Percentiles rank a stretch among this genome's conserved stretches.
Evolutionary conservation across 2,329 filamentous ascomycete species (phyloP).

Genomic region (Clonostachys chloroleuca): DNA sequence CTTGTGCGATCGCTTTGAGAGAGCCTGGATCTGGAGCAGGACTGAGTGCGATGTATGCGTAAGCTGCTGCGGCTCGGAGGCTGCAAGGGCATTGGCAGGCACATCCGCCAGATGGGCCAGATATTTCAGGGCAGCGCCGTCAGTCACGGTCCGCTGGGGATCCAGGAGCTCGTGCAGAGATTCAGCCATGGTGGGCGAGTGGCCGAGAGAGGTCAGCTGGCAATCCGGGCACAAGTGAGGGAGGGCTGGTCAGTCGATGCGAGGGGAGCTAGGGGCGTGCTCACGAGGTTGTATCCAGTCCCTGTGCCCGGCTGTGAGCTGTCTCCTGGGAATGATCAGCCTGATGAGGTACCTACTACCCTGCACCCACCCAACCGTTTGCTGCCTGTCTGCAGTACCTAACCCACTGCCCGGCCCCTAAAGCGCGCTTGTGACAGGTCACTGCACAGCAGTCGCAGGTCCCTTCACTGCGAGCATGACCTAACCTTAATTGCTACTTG

Average conservation of each 20-base stretch:
- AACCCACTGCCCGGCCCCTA: too few species aligned
- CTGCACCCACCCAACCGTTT: too few species aligned
- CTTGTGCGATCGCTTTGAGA: conserved; percentile 87
- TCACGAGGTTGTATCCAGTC: not conserved
- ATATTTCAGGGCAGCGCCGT: conserved; percentile 62
- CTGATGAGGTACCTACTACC: too few species aligned
- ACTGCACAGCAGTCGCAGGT: too few species aligned
- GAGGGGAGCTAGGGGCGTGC: not conserved
- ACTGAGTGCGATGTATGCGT: conserved; percentile 76
- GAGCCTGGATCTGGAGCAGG: conserved; percentile 76
- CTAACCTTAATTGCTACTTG: too few species aligned
- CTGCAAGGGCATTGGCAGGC: conserved; percentile 66
- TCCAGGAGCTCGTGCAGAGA: conserved; percentile 26
- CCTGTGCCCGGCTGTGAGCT: too few species aligned
- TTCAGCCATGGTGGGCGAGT: conserved; percentile 23
- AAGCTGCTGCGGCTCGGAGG: conserved; percentile 75
- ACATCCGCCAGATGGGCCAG: conserved; percentile 74
- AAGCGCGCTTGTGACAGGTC: too few species aligned
- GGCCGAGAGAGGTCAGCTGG: too few species aligned
- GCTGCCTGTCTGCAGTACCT: too few species aligned
- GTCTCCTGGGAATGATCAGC: too few species aligned
- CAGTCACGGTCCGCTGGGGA: conserved; percentile 20
- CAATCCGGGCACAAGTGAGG: too few species aligned
- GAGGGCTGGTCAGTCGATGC: not conserved
- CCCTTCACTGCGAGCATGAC: too few species aligned